Evolutionary conservation across 2,329 filamentous ascomycete genomes (phyloP), one percentile per base, ranked within the genome.

Genomic region (Neophaeococcomyces mojaviensis): DNA sequence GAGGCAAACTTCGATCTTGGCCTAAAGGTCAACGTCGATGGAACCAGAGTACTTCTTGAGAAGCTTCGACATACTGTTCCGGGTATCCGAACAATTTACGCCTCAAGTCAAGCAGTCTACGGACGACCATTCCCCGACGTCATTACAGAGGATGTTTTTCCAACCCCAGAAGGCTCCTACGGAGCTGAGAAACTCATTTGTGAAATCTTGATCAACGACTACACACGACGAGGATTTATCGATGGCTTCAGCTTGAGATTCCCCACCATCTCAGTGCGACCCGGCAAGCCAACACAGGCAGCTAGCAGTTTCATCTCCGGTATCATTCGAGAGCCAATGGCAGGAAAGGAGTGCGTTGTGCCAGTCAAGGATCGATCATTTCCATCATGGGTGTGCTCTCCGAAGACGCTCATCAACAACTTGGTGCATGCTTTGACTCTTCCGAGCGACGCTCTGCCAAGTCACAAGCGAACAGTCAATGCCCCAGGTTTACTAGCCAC

Each of bases 231-330:
- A 42, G 74, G 76, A 1, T 72, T 74, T 46, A 71, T 82, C 47
- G 75, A 78, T 47, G 79, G 73, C 6, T 74, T 79, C 40, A 68
- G 68, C 2, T 68, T 79, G 39, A 74, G 79, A 0, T 76, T 83
- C 40, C 79, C 79, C 0, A 81, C 78, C 0, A 72, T 83, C 15
- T 74, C 74, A 1, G 78, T 83, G 18, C 71, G 79, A 1, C 77
- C 79, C 0, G 79, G 79, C 1, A 68, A 67, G 15, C 79, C 79
- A 0, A 77, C 77, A 3, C 73, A 72, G 1, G 79, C 79, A 0
- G 79, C 79, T n/a, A 78, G 74, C 1, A 78, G 76, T 0, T 83
- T 82, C 55, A 66, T 81, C 8, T 79, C 73, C 1, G 79, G 79
- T 10, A 81, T 83, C 61, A 78, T 82, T 44, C 70, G 79, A 18